Base-by-base conservation (phyloP, 768 basidiomycete genomes). In the Coprinellus micaceus region DNA sequence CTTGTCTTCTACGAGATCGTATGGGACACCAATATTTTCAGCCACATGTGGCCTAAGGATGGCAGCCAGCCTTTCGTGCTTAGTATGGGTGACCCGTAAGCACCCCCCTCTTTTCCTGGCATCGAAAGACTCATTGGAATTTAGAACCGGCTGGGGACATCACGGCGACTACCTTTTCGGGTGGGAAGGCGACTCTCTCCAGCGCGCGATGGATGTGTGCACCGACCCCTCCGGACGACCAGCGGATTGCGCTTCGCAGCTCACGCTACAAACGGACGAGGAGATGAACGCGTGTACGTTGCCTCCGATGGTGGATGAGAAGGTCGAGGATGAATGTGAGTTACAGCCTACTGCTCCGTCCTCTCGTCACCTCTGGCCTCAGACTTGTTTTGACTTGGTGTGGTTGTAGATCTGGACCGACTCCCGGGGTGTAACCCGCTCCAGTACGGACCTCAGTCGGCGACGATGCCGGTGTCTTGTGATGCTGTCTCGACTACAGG, bases 101-200 rank as follows among this genome's bases (percentile, higher is more conserved):
- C 19, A 4, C 5, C 49, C 19, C 26, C 36, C 17, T 7, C n/a
- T 3, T 28, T 24, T 24, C 6, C 3, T 52, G 21, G 2, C 19
- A 10, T 37, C 3, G 12, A 6, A 21, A 7, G 30, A 17, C 12
- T 25, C 10, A 36, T 7, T 10, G n/a, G 15, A 29, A 53, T 43
- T 37, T 24, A 57, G 55, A 12, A 50, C 47, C 12, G 55, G 55
- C 12, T 51, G 39, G 29, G 55, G 55, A 19, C 55, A 57, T n/a
- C 55, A 57, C 55, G 55, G 36, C 28, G 55, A 57, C 49, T 57
- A 51, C 24, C 17, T 57, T 7, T 57, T 57, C 29, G 55, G 55
- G n/a, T 57, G 55, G 55, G 55, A 57, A 44, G 55, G 55, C 6
- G 55, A 57, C 49, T 57, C 55, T 6, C 41, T 57, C 11, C 47